Base-by-base conservation (phyloP, 2,329 filamentous ascomycete species). In the Lasiodiplodia theobromae region DNA sequence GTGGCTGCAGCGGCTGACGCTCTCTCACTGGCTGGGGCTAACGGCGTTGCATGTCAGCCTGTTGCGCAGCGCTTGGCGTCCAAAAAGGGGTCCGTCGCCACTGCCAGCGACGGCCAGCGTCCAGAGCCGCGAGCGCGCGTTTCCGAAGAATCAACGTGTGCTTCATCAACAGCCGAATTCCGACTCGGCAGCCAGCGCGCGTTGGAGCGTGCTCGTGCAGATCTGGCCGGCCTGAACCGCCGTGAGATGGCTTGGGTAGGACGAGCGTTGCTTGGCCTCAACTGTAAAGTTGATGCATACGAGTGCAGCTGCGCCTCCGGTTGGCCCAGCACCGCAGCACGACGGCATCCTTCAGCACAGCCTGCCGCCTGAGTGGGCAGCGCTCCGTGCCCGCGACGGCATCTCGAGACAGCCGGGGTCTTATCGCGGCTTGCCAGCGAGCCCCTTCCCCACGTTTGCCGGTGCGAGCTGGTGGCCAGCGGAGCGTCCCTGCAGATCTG, bases 401-500 rank as follows among this genome's bases (percentile, higher is more conserved):
- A 38, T 31, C 60, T 52, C 60, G 60, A 40, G 60, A 53, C 60
- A 64, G 60, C 60, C 44, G 44, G 47, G 58, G 44, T 63, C 58
- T 49, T 63, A 63, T 63, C 44, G 58, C 58, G 37, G 60, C 60
- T 52, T 34, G 60, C 60, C 60, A 28, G 21, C 23, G 34, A 14
- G 28, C 28, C 60, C 60, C 60, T 64, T 64, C 60, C 60, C 60
- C 60, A 38, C 44, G 40, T 58, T 58, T 58, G 58, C 25, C 40
- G 21, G 40, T 21, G 58, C 40, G 31, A 38, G 34, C 23, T 28
- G 44, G 44, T 21, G 44, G 44, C 58, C 54, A 31, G 40, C 58
- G 28, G 57, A 49, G 58, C 58, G 58, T 63, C 58, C 58, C 58
- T 63, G 58, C 58, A 63, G 58, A 63, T 63, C 58, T n/a, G 23